A percentile compares a stretch with the other conserved stretches of the same genome.
phyloP scores from a whole-genome alignment of 1,284 basidiomycete genomes.

The Fereydounia khargensis region DNA sequence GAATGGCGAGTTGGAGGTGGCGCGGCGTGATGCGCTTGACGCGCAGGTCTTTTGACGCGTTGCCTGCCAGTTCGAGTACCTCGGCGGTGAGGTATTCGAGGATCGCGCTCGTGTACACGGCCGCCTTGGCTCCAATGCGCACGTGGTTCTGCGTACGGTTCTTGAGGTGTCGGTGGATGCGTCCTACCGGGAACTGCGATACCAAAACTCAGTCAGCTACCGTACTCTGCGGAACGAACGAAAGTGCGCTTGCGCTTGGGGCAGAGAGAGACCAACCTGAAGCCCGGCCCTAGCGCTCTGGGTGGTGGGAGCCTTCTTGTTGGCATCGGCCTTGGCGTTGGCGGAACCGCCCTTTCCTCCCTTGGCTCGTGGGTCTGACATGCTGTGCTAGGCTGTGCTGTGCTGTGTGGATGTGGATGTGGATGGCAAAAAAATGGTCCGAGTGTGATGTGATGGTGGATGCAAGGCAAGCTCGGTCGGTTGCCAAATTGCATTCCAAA shows the following conservation, averaged over 20 bases:
- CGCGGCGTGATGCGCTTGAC: slow-evolving; percentile 96
- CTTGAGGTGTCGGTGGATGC: slow-evolving; percentile 93
- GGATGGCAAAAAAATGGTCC: no score
- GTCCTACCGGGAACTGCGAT: slow-evolving; percentile 83
- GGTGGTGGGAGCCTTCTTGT: slow-evolving; percentile 28
- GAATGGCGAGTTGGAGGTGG: slow-evolving; percentile 87
- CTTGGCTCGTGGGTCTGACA: slow-evolving; percentile 40
- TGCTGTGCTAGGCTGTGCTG: no score
- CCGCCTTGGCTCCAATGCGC: slow-evolving; percentile 86
- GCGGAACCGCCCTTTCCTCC: slow-evolving; percentile 38
- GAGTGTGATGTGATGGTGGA: no score
- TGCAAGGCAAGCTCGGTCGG: no score
- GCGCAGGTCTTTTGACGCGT: slow-evolving; percentile 91
- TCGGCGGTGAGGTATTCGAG: slow-evolving; percentile 87
- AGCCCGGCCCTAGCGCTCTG: slow-evolving; percentile 47
- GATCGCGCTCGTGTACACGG: slow-evolving; percentile 87
- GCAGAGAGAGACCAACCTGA: slow-evolving; percentile 47
- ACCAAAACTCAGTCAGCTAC: no score
- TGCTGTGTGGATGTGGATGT: no score
- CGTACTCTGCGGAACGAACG: no score
- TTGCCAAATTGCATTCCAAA: no score
- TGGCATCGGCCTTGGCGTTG: slow-evolving; percentile 32
- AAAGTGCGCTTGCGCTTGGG: no score
- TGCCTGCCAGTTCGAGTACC: slow-evolving; percentile 89
- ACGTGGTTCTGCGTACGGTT: slow-evolving; percentile 88